Base-by-base conservation (phyloP, 805 yeast species). In the Brettanomyces nanus region DNA sequence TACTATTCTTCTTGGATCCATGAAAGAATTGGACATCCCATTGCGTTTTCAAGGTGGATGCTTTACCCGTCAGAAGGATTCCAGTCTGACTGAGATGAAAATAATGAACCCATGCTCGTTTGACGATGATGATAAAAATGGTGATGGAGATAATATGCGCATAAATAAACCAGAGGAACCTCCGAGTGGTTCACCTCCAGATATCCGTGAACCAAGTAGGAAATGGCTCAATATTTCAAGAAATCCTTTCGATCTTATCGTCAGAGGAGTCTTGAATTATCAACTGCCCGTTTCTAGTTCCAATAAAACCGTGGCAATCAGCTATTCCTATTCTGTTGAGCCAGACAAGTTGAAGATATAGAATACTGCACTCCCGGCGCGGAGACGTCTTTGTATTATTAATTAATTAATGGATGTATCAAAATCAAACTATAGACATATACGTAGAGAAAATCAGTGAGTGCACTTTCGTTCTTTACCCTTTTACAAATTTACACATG, bases 221-320 rank as follows among this genome's bases (percentile, higher is more conserved):
- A 77, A 77, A 51, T 89, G 97, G 97, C 72, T 74, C 36, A 65
- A 66, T 10, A 74, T 90, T 10, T 76, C 81, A 9, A 73, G 75
- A 43, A 74, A 84, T 52, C 95, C 95, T 10, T 90, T 89, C 56
- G 95, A 86, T 43, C 63, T 90, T 46, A 82, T 86, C 17, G 68
- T 90, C 3, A 67, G 95, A 35, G 97, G 97, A 1, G 77, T 80
- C 18, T 68, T 90, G 54, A 77, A 74, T 51, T 90, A 90, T 58
- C 74, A 72, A 35, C 65, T 87, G 37, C 92, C 95, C 1, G 66
- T 89, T 45, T 64, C 70, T 23, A 59, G 60, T 26, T 64, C 69
- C 6, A 66, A 66, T 34, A 71, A 73, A 49, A 71, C 82, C 0
- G 70, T 80, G 3, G 75, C 78, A 2, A 76, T 84, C 7, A 78